phyloP scores from a whole-genome alignment of 495 filamentous ascomycete species.

The Penicillium malachiteum region DNA sequence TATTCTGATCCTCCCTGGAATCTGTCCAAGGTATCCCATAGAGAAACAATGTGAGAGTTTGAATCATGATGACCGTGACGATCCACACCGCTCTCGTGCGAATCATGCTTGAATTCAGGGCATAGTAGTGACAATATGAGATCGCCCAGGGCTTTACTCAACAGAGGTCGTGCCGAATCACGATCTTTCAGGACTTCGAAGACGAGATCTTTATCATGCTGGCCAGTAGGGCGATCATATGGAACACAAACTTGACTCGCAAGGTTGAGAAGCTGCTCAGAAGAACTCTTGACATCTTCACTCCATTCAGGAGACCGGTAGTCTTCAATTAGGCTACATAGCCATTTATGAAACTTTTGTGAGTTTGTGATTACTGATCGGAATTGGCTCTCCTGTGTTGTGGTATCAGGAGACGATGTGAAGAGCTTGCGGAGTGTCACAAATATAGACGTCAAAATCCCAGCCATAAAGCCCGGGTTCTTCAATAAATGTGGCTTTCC shows the following conservation, averaged over 20 bases:
- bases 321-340: conserved; percentile 57
- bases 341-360: conserved; percentile 68
- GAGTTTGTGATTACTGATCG: conserved; percentile 65
- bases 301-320: conserved; percentile 54
- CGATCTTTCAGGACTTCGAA: conserved; percentile 73
- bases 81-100: conserved; percentile 51
- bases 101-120: conserved; percentile 61
- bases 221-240: conserved; percentile 59
- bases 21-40: conserved; percentile 72
- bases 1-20: conserved; percentile 64
- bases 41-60: conserved; percentile 54
- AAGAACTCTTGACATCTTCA: conserved; percentile 49
- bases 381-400: conserved; percentile 75
- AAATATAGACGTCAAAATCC: conserved; percentile 71
- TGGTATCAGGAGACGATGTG: conserved; percentile 61
- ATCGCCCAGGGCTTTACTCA: conserved; percentile 67
- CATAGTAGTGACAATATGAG: conserved; percentile 73
- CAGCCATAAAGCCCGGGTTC: conserved; percentile 72
- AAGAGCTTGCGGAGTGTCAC: conserved; percentile 73
- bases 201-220: conserved; percentile 70
- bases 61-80: conserved; percentile 41
- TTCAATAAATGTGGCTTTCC: conserved; percentile 64
- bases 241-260: conserved; percentile 56
- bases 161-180: conserved; percentile 54
- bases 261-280: conserved; percentile 62